Conservation (phyloP, 768 basidiomycete genomes). For the Dictyophora rubrovolvata region DNA sequence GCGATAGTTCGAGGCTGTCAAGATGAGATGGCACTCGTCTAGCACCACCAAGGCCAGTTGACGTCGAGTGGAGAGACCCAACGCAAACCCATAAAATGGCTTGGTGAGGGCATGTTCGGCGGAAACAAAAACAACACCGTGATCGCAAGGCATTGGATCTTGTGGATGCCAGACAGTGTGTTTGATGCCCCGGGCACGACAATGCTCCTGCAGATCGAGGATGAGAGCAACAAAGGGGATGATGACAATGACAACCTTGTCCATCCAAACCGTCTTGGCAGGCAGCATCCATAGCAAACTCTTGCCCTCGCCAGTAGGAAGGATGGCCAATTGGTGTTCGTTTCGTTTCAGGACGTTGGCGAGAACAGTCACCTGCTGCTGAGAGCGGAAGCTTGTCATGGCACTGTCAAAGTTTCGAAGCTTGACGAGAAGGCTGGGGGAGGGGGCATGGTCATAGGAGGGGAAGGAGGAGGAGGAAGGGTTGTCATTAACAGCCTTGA, state of each 20-base stretch:
- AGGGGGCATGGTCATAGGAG: background rate
- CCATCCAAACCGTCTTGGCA: background rate
- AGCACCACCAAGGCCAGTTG: background rate
- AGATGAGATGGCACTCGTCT: background rate
- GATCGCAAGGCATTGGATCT: background rate
- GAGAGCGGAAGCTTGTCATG: background rate
- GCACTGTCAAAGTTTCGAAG: background rate
- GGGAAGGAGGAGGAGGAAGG: background rate
- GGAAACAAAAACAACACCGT: background rate
- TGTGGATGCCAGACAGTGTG: background rate
- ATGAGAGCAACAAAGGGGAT: background rate
- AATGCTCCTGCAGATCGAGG: background rate
- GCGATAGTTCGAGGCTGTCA: background rate
- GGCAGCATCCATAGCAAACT: slow-evolving; percentile 1
- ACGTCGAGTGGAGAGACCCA: background rate
- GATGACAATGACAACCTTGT: background rate
- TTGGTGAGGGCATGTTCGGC: background rate
- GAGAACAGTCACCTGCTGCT: background rate
- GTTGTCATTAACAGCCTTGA: background rate
- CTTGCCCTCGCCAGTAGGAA: background rate
- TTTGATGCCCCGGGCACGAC: background rate
- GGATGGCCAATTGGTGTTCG: background rate
- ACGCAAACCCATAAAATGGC: background rate
- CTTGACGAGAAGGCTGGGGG: too few relatives aligned
- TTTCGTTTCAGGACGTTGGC: background rate